Evolutionary conservation across 2,329 filamentous ascomycete genomes (phyloP).

Genomic region (Elsinoe necatrix): DNA sequence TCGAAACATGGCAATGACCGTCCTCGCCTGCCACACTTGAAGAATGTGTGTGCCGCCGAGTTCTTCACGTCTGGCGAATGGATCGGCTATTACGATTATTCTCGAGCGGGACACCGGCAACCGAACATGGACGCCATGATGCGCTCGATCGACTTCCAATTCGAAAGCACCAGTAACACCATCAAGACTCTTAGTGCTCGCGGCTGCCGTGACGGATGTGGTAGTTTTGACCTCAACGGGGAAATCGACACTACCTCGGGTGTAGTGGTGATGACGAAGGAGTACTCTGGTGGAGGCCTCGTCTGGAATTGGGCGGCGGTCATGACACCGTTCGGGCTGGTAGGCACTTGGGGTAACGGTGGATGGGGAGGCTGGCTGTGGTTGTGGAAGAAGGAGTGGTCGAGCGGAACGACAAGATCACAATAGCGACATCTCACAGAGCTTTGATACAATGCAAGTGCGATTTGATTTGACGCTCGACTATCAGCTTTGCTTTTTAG

Average conservation of each 20-base stretch:
- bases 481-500: neutral
- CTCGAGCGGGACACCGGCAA: neutral
- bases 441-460: no score
- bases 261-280: neutral
- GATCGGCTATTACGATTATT: constrained; percentile 7
- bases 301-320: neutral
- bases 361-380: neutral
- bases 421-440: no score
- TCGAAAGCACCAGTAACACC: neutral
- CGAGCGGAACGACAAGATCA: neutral
- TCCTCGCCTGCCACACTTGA: neutral
- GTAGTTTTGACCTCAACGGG: neutral
- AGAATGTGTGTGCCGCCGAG: neutral
- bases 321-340: constrained; percentile 3
- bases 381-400: constrained; percentile 11
- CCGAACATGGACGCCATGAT: neutral
- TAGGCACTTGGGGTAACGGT: neutral
- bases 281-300: neutral
- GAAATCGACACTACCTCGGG: neutral
- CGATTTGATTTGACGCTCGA: neutral
- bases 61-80: constrained; percentile 5
- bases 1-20: neutral
- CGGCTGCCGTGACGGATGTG: neutral
- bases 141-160: neutral
- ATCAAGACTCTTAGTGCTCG: neutral